Percentiles rank a stretch among this genome's conserved stretches.
phyloP scores from a whole-genome alignment of 345 rosid genomes.

The Durio zibethinus region DNA sequence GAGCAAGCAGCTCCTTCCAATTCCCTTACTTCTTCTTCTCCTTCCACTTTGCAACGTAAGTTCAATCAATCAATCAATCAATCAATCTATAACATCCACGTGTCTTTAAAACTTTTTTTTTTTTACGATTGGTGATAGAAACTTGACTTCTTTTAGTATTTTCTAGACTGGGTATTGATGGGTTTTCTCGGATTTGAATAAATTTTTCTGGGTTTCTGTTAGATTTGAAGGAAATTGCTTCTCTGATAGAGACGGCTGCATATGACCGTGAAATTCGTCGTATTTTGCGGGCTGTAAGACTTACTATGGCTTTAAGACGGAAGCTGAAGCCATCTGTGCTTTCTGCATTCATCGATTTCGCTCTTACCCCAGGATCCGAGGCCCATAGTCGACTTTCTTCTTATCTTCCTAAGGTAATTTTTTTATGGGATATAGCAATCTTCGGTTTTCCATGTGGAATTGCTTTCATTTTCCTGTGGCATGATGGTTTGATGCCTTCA shows the following conservation, averaged over 20 bases:
- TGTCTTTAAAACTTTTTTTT: too few species aligned
- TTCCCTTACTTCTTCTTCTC: constrained; percentile 23
- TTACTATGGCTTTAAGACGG: constrained; percentile 44
- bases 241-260: constrained; percentile 49
- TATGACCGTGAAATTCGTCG: constrained; percentile 48
- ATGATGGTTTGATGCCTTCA: background rate
- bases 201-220: background rate
- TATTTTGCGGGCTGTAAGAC: constrained; percentile 46
- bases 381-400: constrained; percentile 33
- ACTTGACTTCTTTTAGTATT: background rate
- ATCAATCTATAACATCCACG: background rate
- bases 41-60: constrained; percentile 32
- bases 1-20: constrained; percentile 30
- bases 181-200: background rate
- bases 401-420: constrained; percentile 45
- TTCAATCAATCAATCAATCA: background rate
- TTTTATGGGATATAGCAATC: background rate
- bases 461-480: background rate
- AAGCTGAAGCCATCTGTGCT: constrained; percentile 39
- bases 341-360: constrained; percentile 37
- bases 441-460: background rate
- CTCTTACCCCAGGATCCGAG: constrained; percentile 51
- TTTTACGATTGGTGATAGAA: background rate
- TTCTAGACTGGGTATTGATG: background rate
- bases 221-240: constrained; percentile 65